phyloP scores from a whole-genome alignment of 139 green algal species.

The Eudorina sp. region DNA sequence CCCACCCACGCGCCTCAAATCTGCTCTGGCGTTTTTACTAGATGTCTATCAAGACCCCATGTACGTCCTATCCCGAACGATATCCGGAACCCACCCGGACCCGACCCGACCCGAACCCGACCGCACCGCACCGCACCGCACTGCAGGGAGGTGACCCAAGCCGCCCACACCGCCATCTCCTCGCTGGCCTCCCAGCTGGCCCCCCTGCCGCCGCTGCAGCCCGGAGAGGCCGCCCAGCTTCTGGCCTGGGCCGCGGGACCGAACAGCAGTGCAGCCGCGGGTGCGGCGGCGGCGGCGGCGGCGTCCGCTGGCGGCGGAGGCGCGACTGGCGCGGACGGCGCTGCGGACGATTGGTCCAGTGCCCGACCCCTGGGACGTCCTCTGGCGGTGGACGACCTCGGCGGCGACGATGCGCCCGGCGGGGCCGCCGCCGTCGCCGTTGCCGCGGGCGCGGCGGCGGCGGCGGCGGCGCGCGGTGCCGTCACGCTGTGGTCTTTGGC shows the following conservation, averaged over 20 bases:
- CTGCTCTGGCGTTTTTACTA: too few relatives aligned
- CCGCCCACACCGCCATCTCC: slow-evolving; percentile 28
- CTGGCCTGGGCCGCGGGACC: slow-evolving; percentile 13
- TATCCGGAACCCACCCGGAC: too few relatives aligned
- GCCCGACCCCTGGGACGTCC: too few relatives aligned
- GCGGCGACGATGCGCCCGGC: background rate
- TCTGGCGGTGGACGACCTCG: too few relatives aligned
- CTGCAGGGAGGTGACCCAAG: slow-evolving; percentile 30
- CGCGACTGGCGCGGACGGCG: too few relatives aligned
- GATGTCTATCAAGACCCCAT: too few relatives aligned
- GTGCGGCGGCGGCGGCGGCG: background rate
- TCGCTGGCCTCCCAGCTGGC: slow-evolving; percentile 12
- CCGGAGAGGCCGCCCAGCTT: slow-evolving; percentile 37
- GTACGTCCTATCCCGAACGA: too few relatives aligned
- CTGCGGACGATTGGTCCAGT: too few relatives aligned
- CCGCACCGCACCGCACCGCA: too few relatives aligned
- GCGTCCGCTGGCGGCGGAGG: slow-evolving; percentile 9
- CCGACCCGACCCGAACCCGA: too few relatives aligned
- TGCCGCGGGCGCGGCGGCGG: background rate
- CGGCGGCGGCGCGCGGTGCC: background rate
- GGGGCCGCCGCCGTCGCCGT: background rate
- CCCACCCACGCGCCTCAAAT: too few relatives aligned
- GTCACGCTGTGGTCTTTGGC: slow-evolving; percentile 37
- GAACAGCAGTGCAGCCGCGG: background rate
- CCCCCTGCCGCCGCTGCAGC: slow-evolving; percentile 34